A percentile compares a stretch with the other conserved stretches of the same genome.
These are phyloP conservation scores for Ogataea siamensis DNA, from an alignment of 805 yeast genomes.

Conservation along the genomic window DNA sequence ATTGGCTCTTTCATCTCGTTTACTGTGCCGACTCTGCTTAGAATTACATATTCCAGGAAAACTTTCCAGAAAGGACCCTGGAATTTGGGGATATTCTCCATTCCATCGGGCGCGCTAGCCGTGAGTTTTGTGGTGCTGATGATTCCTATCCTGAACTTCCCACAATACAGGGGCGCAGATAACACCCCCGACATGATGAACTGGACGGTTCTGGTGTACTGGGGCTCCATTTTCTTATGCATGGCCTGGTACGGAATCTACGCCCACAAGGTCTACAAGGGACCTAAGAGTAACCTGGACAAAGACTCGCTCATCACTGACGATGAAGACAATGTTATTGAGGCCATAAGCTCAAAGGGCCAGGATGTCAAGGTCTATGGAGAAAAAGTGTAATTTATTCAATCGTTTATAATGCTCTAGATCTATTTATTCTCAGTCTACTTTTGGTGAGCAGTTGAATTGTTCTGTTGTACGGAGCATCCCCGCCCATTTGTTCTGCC, in stretches of 20 bases:
- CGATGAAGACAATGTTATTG: slow-evolving; percentile 23
- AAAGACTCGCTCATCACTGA: slow-evolving; percentile 33
- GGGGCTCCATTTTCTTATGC: slow-evolving; percentile 53
- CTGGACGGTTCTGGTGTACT: slow-evolving; percentile 61
- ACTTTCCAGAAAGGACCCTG: slow-evolving; percentile 63
- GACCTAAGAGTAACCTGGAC: slow-evolving; percentile 56
- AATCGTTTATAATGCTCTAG: slow-evolving; percentile 2
- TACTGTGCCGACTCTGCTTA: slow-evolving; percentile 56
- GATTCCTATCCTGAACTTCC: slow-evolving; percentile 61
- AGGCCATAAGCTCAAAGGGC: slow-evolving; percentile 18
- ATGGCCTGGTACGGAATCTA: slow-evolving; percentile 46
- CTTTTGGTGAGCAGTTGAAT: slow-evolving; percentile 45
- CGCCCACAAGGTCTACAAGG: slow-evolving; percentile 59
- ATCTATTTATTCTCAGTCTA: slow-evolving; percentile 26
- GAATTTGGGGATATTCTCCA: slow-evolving; percentile 52
- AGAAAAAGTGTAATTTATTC: slow-evolving; percentile 2
- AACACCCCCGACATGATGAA: slow-evolving; percentile 45
- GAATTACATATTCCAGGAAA: slow-evolving; percentile 51
- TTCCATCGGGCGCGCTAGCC: slow-evolving; percentile 45
- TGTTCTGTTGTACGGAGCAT: slow-evolving; percentile 48
- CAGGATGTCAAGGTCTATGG: slow-evolving; percentile 12
- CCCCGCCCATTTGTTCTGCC: slow-evolving; percentile 45
- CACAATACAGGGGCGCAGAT: slow-evolving; percentile 41
- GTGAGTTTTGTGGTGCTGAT: slow-evolving; percentile 49
- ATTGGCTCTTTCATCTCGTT: slow-evolving; percentile 65